Evolutionary conservation across 768 basidiomycete genomes (phyloP).

Genomic region (Leccinum ochraceum): DNA sequence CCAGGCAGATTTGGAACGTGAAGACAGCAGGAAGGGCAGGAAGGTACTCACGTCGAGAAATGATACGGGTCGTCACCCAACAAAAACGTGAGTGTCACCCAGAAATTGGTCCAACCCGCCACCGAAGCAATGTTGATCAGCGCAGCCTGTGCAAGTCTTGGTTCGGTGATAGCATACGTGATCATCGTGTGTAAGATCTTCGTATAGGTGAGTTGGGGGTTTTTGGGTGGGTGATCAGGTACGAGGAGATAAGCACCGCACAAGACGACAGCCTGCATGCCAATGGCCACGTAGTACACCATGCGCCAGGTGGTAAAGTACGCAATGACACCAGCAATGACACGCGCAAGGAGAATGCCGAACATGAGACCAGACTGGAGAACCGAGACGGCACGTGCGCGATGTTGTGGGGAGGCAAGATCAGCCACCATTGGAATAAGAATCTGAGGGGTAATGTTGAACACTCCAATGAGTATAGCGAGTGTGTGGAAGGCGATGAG

Average conservation of each 20-base stretch:
- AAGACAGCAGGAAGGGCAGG: not conserved
- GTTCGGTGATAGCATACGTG: slow-evolving; percentile 41
- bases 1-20: not conserved
- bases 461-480: slow-evolving; percentile 39
- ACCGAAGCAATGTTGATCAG: slow-evolving; percentile 30
- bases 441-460: slow-evolving; percentile 42
- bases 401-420: slow-evolving; percentile 35
- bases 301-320: slow-evolving; percentile 43
- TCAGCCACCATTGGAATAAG: slow-evolving; percentile 47
- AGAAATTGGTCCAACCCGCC: slow-evolving; percentile 36
- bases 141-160: slow-evolving; percentile 40
- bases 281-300: slow-evolving; percentile 45
- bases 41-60: slow-evolving; percentile 34
- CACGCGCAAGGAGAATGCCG: slow-evolving; percentile 31
- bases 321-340: slow-evolving; percentile 42
- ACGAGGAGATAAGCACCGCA: slow-evolving; percentile 32
- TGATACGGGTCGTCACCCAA: slow-evolving; percentile 42
- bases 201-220: slow-evolving; percentile 37
- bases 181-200: slow-evolving; percentile 40
- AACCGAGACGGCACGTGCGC: slow-evolving; percentile 30
- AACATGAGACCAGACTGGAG: slow-evolving; percentile 34
- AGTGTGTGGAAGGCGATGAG: slow-evolving; percentile 35
- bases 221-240: slow-evolving; percentile 46
- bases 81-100: slow-evolving; percentile 49
- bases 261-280: slow-evolving; percentile 33